phyloP scores from a whole-genome alignment of 208 protist genomes.

The Crithidia bombi region DNA sequence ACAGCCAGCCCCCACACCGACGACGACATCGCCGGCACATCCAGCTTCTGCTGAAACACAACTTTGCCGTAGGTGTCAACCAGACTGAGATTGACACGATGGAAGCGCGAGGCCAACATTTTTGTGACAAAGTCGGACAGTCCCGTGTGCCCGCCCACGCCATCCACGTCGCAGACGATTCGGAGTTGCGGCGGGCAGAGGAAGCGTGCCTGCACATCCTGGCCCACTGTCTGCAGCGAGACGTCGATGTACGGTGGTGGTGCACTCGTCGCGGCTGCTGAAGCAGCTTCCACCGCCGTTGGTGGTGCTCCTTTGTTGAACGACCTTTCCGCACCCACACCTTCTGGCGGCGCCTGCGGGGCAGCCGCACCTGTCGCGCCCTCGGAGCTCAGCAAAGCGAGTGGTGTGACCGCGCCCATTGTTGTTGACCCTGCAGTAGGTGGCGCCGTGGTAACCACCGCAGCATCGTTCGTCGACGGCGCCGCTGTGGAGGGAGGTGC shows the following conservation, averaged over 20 bases:
- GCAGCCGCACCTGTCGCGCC: background rate
- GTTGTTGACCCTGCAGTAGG: slow-evolving; percentile 1
- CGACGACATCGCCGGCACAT: slow-evolving; percentile 56
- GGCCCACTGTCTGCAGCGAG: slow-evolving; percentile 47
- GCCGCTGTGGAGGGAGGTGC: background rate
- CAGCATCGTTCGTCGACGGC: background rate
- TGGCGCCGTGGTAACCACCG: background rate
- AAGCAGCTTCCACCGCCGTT: background rate
- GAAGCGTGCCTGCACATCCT: slow-evolving; percentile 62
- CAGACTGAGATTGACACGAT: slow-evolving; percentile 68
- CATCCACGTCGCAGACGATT: slow-evolving; percentile 80
- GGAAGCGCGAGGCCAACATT: slow-evolving; percentile 42
- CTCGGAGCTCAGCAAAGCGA: slow-evolving; percentile 1
- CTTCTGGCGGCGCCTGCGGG: slow-evolving; percentile 10
- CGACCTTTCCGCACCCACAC: background rate
- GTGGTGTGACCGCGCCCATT: background rate
- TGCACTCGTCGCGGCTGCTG: background rate
- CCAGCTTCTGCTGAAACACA: slow-evolving; percentile 78
- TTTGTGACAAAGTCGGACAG: slow-evolving; percentile 60
- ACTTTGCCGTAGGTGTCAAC: slow-evolving; percentile 52
- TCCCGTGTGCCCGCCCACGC: slow-evolving; percentile 57
- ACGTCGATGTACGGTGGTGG: slow-evolving; percentile 64
- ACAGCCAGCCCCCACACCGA: slow-evolving; percentile 64
- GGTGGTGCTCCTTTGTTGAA: background rate
- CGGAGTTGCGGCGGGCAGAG: slow-evolving; percentile 53